phyloP scores from a whole-genome alignment of 495 filamentous ascomycete genomes.

The Hyphodiscus hymeniophilus region DNA sequence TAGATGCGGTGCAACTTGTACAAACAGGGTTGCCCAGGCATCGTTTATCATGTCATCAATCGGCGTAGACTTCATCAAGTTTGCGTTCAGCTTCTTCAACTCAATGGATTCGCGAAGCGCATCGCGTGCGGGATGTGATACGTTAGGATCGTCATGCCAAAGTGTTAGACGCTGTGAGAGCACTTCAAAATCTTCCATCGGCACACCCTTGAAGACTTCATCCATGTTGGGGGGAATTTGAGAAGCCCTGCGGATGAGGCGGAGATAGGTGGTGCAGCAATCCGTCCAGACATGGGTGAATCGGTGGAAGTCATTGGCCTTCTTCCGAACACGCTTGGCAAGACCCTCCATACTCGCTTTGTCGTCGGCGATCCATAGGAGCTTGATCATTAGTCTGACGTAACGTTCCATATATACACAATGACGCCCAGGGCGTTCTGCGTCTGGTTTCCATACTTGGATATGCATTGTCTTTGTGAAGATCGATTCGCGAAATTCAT shows the following conservation, averaged over 20 bases:
- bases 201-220: slow-evolving; percentile 69
- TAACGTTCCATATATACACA: slow-evolving; percentile 93
- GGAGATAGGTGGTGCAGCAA: slow-evolving; percentile 64
- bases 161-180: slow-evolving; percentile 40
- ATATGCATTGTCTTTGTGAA: slow-evolving; percentile 92
- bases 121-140: slow-evolving; percentile 47
- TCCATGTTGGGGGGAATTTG: slow-evolving; percentile 62
- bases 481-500: slow-evolving; percentile 74
- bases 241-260: slow-evolving; percentile 62
- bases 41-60: slow-evolving; percentile 91
- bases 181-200: slow-evolving; percentile 69
- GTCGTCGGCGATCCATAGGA: slow-evolving; percentile 72
- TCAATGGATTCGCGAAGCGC: slow-evolving; percentile 78
- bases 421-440: slow-evolving; percentile 83
- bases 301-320: slow-evolving; percentile 74
- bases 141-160: slow-evolving; percentile 32
- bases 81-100: slow-evolving; percentile 82
- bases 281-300: slow-evolving; percentile 82
- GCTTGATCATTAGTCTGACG: slow-evolving; percentile 65
- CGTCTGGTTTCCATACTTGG: slow-evolving; percentile 93
- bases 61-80: slow-evolving; percentile 70
- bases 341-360: slow-evolving; percentile 70
- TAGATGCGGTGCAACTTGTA: slow-evolving; percentile 34
- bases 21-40: slow-evolving; percentile 74
- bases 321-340: slow-evolving; percentile 73